A percentile compares a stretch with the other conserved stretches of the same genome.
phyloP scores from a whole-genome alignment of 2,329 filamentous ascomycete species.

The Madurella fahalii region DNA sequence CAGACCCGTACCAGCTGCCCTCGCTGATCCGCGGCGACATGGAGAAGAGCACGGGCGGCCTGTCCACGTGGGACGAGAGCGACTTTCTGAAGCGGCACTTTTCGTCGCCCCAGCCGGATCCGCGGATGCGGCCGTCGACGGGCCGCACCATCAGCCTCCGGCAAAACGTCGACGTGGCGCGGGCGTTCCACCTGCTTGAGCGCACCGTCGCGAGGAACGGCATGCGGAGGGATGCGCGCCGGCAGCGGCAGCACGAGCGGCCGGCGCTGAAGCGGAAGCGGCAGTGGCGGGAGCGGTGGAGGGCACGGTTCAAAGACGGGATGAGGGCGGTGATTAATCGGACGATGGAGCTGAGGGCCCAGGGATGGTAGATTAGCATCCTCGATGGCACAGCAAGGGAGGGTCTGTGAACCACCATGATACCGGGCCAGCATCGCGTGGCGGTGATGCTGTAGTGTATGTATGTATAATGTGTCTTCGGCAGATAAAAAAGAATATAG shows the following conservation, averaged over 20 bases:
- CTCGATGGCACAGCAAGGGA: no score
- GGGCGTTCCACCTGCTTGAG: constrained; percentile 42
- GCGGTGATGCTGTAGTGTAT: no score
- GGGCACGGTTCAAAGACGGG: constrained; percentile 61
- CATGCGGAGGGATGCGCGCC: constrained; percentile 50
- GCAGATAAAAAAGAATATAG: no score
- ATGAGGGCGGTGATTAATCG: constrained; percentile 62
- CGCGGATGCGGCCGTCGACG: constrained; percentile 40
- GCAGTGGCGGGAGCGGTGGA: constrained; percentile 65
- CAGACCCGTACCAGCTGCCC: background rate
- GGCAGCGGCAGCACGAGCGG: constrained; percentile 70
- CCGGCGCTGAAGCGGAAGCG: constrained; percentile 75
- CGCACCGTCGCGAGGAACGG: constrained; percentile 47
- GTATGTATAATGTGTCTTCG: no score
- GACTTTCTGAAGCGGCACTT: constrained; percentile 23
- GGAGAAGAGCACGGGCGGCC: background rate
- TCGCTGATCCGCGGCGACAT: constrained; percentile 9
- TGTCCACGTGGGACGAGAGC: constrained; percentile 5
- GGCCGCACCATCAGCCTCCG: constrained; percentile 43
- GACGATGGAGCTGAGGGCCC: constrained; percentile 66
- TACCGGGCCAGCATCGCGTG: no score
- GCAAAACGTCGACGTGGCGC: constrained; percentile 41
- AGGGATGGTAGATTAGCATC: constrained; percentile 63
- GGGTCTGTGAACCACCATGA: no score
- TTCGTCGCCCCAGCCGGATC: constrained; percentile 20